phyloP scores from a whole-genome alignment of 1,284 basidiomycete genomes.

The Microbotryomycetes sp. region DNA sequence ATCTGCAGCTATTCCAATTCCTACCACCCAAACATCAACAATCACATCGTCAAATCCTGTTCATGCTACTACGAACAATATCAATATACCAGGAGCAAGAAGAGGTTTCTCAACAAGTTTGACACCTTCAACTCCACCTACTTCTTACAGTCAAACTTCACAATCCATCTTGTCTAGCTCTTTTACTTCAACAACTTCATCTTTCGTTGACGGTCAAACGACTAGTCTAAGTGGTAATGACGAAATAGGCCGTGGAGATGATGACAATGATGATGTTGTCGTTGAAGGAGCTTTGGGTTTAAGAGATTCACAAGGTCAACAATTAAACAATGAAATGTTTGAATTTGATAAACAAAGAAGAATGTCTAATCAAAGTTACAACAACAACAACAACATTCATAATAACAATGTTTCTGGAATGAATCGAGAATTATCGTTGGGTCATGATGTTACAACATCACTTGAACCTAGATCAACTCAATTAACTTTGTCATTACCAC shows the following conservation, averaged over 20 bases:
- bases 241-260: too few relatives aligned
- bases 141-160: slow-evolving; percentile 1
- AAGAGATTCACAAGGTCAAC: background rate
- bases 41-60: background rate
- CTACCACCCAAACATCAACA: background rate
- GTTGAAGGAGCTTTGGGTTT: slow-evolving; percentile 5
- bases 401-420: too few relatives aligned
- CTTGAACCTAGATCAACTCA: background rate
- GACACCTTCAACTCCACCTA: slow-evolving; percentile 1
- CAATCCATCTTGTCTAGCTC: background rate
- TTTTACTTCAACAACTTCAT: background rate
- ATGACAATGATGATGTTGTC: too few relatives aligned
- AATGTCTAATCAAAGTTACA: background rate
- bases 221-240: too few relatives aligned
- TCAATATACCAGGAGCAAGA: background rate
- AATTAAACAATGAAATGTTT: background rate
- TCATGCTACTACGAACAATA: background rate
- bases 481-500: background rate
- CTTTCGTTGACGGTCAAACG: background rate
- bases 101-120: too few relatives aligned
- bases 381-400: too few relatives aligned
- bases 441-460: too few relatives aligned
- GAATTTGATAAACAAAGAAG: background rate
- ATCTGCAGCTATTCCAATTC: background rate
- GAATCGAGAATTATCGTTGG: too few relatives aligned